Base-by-base conservation (phyloP, 202 grass and related monocot species). In the Cymbopogon flexuosus region DNA sequence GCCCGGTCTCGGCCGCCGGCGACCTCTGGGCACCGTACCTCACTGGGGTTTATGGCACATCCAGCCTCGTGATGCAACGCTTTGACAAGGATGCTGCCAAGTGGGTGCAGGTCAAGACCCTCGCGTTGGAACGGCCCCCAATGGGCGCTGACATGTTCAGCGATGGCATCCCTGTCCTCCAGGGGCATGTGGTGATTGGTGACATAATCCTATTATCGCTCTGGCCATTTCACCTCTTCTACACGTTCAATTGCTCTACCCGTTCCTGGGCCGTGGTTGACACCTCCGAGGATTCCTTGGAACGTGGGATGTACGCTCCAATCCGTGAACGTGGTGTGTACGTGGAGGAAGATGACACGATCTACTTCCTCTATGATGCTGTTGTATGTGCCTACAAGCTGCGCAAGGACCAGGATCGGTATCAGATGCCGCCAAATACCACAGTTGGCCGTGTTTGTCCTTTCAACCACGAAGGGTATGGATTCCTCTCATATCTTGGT, bases 201-300 rank as follows among this genome's bases (percentile, higher is more conserved):
- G 8, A 42, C 68, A 69, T 23, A 0, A 79, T 79, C 65, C 64
- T 79, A 13, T 3, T 68, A 21, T 79, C 63, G 2, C 63, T 79
- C 1, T 6, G 10, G 31, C 33, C 64, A 11, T 11, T 1, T 10
- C 3, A 16, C 19, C 46, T 68, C 33, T 79, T 79, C 77, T 54
- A 56, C 47, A 10, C 11, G 21, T 79, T 79, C 63, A 14, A 79
- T 10, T 79, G 77, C 62, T n/a, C n/a, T n/a, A n/a, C n/a, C n/a
- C n/a, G n/a, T n/a, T n/a, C 39, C 39, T 41, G 39, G 39, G 39
- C 39, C 9, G 39, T 2, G 9, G 39, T 41, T 41, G 39, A 8
- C 9, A 41, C 39, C 39, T 10, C 9, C 9, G 2, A 41, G 39
- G 1, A 41, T 27, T 27, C 27, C 27, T 2, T 1, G 0, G 10